Evolutionary conservation across 1,139 yeast species (phyloP).

Genomic region (Lodderomyces parapsilosis): DNA sequence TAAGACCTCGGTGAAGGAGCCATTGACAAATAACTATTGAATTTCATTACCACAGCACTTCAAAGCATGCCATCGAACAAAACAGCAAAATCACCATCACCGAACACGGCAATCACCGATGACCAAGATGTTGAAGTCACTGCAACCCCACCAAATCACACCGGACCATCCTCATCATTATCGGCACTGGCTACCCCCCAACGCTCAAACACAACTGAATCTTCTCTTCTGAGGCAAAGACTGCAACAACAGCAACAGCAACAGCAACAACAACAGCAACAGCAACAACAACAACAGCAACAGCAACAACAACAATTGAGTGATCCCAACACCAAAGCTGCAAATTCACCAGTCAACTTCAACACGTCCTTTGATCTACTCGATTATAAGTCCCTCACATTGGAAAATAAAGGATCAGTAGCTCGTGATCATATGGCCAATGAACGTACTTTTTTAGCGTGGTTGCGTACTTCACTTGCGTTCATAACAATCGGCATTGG

Average conservation of each 20-base stretch:
- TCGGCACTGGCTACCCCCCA: neutral
- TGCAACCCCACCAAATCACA: neutral
- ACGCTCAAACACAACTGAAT: neutral
- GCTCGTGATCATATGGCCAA: slow-evolving; percentile 65
- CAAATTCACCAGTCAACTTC: neutral
- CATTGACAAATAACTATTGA: neutral
- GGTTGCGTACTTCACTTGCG: slow-evolving; percentile 61
- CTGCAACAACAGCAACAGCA: slow-evolving; percentile 2
- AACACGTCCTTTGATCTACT: slow-evolving; percentile 8
- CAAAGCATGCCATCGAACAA: neutral
- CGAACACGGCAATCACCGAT: neutral
- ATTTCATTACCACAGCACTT: neutral
- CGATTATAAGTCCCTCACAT: slow-evolving; percentile 24
- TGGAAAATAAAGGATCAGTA: slow-evolving; percentile 48
- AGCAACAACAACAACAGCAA: neutral
- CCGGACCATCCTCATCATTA: neutral
- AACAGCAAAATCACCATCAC: slow-evolving; percentile 3
- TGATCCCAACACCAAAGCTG: neutral
- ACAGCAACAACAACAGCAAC: slow-evolving; percentile 6
- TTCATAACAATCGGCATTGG: slow-evolving; percentile 45
- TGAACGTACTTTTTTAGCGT: slow-evolving; percentile 75
- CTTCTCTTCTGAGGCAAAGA: neutral
- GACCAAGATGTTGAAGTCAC: neutral
- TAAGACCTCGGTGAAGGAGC: too few species aligned
- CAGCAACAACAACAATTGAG: slow-evolving; percentile 6